Conservation (phyloP, 2,329 filamentous ascomycete species). For the Aspergillus sp. region DNA sequence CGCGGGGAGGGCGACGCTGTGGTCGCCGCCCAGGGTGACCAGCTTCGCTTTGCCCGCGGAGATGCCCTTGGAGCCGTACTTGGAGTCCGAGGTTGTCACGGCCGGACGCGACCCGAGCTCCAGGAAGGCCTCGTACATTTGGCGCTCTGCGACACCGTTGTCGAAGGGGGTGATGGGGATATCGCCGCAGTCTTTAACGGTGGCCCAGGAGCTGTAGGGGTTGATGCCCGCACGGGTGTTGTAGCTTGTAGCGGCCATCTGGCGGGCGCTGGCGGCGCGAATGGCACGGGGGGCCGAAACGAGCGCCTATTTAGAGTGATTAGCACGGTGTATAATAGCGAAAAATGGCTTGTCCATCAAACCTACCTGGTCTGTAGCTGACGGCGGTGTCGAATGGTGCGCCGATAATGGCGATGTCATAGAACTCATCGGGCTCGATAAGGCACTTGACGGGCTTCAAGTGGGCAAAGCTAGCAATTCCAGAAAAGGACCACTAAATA, state of each 20-base stretch:
- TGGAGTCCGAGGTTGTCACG: slow-evolving; percentile 20
- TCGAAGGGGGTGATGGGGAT: slow-evolving; percentile 84
- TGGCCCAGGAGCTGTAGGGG: slow-evolving; percentile 75
- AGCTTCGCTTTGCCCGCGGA: slow-evolving; percentile 47
- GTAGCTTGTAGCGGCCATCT: slow-evolving; percentile 74
- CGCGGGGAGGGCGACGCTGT: slow-evolving; percentile 65
- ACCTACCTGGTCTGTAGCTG: slow-evolving; percentile 61
- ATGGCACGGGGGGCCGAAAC: slow-evolving; percentile 85
- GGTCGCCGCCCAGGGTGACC: slow-evolving; percentile 69
- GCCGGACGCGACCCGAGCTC: slow-evolving; percentile 57
- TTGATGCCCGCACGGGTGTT: slow-evolving; percentile 80
- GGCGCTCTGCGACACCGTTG: slow-evolving; percentile 71
- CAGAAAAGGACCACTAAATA: slow-evolving; percentile 60
- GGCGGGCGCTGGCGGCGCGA: slow-evolving; percentile 73
- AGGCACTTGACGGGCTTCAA: slow-evolving; percentile 65
- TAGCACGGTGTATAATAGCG: not conserved
- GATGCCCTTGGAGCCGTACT: slow-evolving; percentile 25
- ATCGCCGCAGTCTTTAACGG: slow-evolving; percentile 82
- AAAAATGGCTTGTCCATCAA: not conserved
- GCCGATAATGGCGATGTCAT: slow-evolving; percentile 68
- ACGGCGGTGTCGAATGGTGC: slow-evolving; percentile 72
- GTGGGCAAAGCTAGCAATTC: slow-evolving; percentile 72
- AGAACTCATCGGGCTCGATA: slow-evolving; percentile 57
- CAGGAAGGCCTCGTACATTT: slow-evolving; percentile 77
- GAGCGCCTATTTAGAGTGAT: slow-evolving; percentile 46